A percentile compares a stretch with the other conserved stretches of the same genome.
phyloP scores from a whole-genome alignment of 2,329 filamentous ascomycete species.

The Epichloe sp. region DNA sequence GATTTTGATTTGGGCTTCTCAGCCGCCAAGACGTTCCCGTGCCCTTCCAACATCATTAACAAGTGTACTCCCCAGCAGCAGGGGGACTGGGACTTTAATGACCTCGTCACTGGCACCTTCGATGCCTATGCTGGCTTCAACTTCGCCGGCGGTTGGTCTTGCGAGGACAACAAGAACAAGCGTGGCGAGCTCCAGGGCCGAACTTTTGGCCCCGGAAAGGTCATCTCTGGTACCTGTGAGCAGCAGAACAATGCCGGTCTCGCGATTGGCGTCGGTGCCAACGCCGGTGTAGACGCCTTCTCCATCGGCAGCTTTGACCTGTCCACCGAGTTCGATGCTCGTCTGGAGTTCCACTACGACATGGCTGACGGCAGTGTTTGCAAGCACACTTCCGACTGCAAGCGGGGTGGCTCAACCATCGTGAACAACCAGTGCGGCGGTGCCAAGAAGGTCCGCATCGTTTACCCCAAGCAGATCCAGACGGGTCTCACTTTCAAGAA shows the following conservation, averaged over 20 bases:
- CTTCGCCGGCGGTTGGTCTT: conserved; percentile 59
- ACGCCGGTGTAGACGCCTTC: conserved; percentile 36
- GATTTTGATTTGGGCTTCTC: conserved; percentile 7
- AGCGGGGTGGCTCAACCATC: conserved; percentile 52
- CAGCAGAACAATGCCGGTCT: conserved; percentile 35
- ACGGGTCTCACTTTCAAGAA: conserved; percentile 24
- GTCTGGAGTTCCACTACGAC: conserved; percentile 73
- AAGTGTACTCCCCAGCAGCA: conserved; percentile 59
- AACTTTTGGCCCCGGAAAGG: conserved; percentile 35
- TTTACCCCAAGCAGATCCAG: conserved; percentile 46
- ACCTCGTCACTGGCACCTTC: conserved; percentile 49
- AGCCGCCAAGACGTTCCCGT: conserved; percentile 39
- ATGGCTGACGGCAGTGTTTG: conserved; percentile 75
- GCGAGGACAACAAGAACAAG: conserved; percentile 44
- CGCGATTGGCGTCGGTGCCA: conserved; percentile 40
- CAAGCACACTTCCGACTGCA: conserved; percentile 64
- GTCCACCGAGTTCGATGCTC: conserved; percentile 58
- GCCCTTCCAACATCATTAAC: conserved; percentile 63
- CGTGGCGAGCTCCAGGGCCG: conserved; percentile 42
- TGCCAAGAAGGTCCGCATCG: conserved; percentile 66
- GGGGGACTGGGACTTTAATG: conserved; percentile 58
- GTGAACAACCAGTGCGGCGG: conserved; percentile 87
- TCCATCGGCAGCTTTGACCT: conserved; percentile 66
- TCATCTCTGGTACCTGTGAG: conserved; percentile 43
- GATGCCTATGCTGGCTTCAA: conserved; percentile 56